phyloP scores from a whole-genome alignment of 768 basidiomycete genomes.

The Leccinum imitatum region DNA sequence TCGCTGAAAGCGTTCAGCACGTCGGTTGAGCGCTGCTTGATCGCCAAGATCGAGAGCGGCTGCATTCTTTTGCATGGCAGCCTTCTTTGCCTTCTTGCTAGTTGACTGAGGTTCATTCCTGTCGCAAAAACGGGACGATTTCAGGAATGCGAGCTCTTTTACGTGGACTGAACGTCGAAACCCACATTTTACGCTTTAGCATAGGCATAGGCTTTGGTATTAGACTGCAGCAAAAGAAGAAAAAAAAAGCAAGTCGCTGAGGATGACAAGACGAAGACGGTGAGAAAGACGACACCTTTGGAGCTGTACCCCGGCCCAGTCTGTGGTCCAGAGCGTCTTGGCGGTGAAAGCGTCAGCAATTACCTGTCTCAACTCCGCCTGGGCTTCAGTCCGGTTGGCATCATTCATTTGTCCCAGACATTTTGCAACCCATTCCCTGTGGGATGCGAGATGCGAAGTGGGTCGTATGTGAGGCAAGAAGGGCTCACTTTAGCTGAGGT shows the following conservation, averaged over 20 bases:
- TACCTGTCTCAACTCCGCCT: slow-evolving; percentile 93
- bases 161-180: slow-evolving; percentile 12
- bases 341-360: slow-evolving; percentile 89
- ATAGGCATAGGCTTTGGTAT: slow-evolving; percentile 56
- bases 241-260: slow-evolving; percentile 18
- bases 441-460: slow-evolving; percentile 14
- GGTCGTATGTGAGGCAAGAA: neutral
- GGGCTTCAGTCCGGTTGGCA: slow-evolving; percentile 81
- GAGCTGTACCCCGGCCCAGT: slow-evolving; percentile 88
- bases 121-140: neutral
- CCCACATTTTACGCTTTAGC: slow-evolving; percentile 73
- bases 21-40: slow-evolving; percentile 64
- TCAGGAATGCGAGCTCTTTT: slow-evolving; percentile 10
- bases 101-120: slow-evolving; percentile 45
- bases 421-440: slow-evolving; percentile 92
- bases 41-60: slow-evolving; percentile 57
- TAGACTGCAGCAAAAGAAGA: slow-evolving; percentile 43
- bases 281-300: slow-evolving; percentile 56
- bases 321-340: slow-evolving; percentile 87
- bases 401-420: slow-evolving; percentile 92
- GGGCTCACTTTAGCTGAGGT: slow-evolving; percentile 67
- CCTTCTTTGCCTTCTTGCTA: slow-evolving; percentile 63
- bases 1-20: slow-evolving; percentile 87
- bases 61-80: slow-evolving; percentile 41
- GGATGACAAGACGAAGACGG: slow-evolving; percentile 7